A percentile compares a stretch with the other conserved stretches of the same genome.
Conservation (phyloP, 768 basidiomycete genomes). For the Boletellus emodensis region DNA sequence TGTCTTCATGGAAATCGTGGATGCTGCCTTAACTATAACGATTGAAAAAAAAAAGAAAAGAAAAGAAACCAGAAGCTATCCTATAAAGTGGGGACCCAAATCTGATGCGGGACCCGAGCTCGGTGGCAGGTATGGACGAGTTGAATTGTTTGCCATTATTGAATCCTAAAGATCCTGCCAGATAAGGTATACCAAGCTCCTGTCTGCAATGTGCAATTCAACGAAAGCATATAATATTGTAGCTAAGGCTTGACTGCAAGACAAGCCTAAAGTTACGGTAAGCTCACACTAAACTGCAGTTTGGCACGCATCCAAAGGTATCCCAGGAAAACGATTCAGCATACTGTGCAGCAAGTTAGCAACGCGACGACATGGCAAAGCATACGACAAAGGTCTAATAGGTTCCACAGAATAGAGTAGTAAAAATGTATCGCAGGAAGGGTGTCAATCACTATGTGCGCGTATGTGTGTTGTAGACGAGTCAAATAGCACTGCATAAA, state of each 20-base stretch:
- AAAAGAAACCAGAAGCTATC: background rate
- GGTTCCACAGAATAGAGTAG: conserved; percentile 7
- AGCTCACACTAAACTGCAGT: too few species aligned
- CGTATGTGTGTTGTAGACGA: background rate
- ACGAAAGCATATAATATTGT: too few species aligned
- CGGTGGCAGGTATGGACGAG: conserved; percentile 3
- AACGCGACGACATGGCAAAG: background rate
- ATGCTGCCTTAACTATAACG: too few species aligned
- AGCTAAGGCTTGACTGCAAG: too few species aligned
- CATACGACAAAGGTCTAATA: conserved; percentile 6
- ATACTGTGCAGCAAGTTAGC: too few species aligned
- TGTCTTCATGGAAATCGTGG: conserved; percentile 35
- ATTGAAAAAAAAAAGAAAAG: background rate
- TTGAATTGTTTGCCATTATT: conserved; percentile 18
- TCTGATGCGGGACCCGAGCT: background rate
- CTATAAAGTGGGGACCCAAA: background rate
- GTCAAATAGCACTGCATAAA: conserved; percentile 1
- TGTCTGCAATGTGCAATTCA: too few species aligned
- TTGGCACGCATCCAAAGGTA: background rate
- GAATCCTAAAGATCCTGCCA: conserved; percentile 17
- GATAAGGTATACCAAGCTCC: background rate
- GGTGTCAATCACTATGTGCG: background rate
- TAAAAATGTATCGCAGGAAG: conserved; percentile 2
- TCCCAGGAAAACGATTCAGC: background rate
- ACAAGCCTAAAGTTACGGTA: too few species aligned